Percentiles rank a stretch among this genome's conserved stretches.
Evolutionary conservation across 495 filamentous ascomycete species (phyloP).

Genomic region (Chaetomium fimeti): DNA sequence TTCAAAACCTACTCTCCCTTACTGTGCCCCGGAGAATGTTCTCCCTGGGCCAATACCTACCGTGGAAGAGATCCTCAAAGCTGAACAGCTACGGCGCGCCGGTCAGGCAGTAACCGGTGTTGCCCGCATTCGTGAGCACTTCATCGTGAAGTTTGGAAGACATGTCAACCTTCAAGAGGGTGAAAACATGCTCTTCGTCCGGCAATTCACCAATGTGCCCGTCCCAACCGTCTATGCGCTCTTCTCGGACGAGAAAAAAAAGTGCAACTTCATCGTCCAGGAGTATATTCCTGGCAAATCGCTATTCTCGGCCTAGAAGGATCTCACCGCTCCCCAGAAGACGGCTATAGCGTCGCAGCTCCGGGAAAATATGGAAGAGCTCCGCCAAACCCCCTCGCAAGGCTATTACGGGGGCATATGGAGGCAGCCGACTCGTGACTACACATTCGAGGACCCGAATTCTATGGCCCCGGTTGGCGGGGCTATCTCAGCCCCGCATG

Average conservation of each 20-base stretch:
- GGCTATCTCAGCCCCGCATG: background rate
- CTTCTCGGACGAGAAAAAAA: background rate
- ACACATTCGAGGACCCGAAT: background rate
- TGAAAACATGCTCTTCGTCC: conserved; percentile 13
- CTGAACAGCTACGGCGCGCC: background rate
- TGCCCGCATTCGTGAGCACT: conserved; percentile 2
- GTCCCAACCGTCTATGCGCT: conserved; percentile 3
- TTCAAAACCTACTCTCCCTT: background rate
- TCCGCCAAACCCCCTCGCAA: background rate
- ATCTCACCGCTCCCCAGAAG: background rate
- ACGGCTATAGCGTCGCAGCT: background rate
- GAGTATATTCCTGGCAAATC: conserved; percentile 5
- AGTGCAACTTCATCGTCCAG: background rate
- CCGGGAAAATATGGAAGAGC: background rate
- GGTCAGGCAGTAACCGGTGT: background rate
- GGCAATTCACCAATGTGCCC: background rate
- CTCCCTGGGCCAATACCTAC: conserved; percentile 1
- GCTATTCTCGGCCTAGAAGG: background rate
- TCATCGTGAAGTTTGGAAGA: background rate
- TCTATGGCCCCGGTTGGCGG: background rate
- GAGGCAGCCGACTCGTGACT: background rate
- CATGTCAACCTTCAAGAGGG: background rate
- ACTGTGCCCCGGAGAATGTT: background rate
- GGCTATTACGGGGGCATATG: conserved; percentile 13
- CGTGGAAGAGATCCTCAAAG: conserved; percentile 8